Percentiles rank a stretch among this genome's conserved stretches.
These are phyloP conservation scores for Lentinula edodes DNA, from an alignment of 768 basidiomycete species.

Conservation along the genomic window DNA sequence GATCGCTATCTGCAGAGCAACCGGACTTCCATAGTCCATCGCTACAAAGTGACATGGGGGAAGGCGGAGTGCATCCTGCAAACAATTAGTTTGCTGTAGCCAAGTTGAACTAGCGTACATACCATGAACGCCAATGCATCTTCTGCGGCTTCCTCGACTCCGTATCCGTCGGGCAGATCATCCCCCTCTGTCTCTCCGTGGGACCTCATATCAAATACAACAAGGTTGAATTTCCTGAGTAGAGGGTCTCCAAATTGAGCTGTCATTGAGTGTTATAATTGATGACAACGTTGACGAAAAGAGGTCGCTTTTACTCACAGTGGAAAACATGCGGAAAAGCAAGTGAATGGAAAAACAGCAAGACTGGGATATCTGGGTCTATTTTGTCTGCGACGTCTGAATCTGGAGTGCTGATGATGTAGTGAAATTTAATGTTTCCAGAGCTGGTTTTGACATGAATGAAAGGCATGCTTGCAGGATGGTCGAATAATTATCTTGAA, in stretches of 20 bases:
- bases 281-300: not conserved
- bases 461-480: not conserved
- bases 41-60: slow-evolving; percentile 24
- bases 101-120: not conserved
- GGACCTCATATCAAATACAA: slow-evolving; percentile 21
- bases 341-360: slow-evolving; percentile 32
- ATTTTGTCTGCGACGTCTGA: slow-evolving; percentile 23
- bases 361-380: slow-evolving; percentile 26
- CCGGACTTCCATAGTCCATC: slow-evolving; percentile 18
- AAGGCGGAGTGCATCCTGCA: slow-evolving; percentile 21
- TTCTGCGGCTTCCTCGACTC: slow-evolving; percentile 19
- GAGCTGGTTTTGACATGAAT: not conserved
- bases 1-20: slow-evolving; percentile 20
- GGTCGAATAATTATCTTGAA: not conserved
- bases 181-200: slow-evolving; percentile 20
- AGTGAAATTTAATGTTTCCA: slow-evolving; percentile 17
- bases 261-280: slow-evolving; percentile 5
- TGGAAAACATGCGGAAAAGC: slow-evolving; percentile 29
- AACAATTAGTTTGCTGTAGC: not conserved
- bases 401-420: slow-evolving; percentile 32
- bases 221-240: slow-evolving; percentile 24
- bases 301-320: slow-evolving; percentile 17
- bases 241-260: slow-evolving; percentile 30
- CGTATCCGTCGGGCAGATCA: slow-evolving; percentile 14
- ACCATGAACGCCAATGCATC: slow-evolving; percentile 24